Base-by-base conservation (phyloP, 768 basidiomycete species). In the Tubosaeta brunneosetosa region DNA sequence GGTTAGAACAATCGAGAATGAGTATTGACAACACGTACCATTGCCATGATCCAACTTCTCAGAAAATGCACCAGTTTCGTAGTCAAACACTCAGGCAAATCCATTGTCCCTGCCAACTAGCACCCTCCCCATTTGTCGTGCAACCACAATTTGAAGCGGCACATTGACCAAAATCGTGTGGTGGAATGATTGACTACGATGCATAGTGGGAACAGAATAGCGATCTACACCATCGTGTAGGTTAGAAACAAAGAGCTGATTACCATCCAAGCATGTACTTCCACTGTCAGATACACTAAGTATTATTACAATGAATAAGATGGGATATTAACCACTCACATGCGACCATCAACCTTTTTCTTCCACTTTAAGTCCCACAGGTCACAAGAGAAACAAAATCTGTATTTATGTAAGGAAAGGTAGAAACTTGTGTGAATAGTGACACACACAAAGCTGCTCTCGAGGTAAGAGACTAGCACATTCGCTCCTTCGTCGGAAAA, bases 41-140 rank as follows among this genome's bases (percentile, higher is more conserved):
- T 22, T 22, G 22, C 55, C 48, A 25, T 56, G 55, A 12, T 29
- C 19, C 4, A 56, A 19, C 33, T 53, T 37, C 5, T 46, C 53
- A 16, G 1, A 19, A 31, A 51, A 54, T 14, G 13, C 7, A 11
- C 52, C 52, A 10, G 27, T 45, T 12, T 46, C 38, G 9, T 48
- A 38, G 36, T 55, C 22, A 9, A 51, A 58, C 11, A 46, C 33
- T 11, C 10, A 11, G 27, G 46, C 37, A 19, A 55, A 54, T 2
- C 53, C 46, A 44, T 55, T 46, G 29, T 58, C 46, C 17, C 56
- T 53, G 7, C 56, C 44, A n/a, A 51, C 25, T n/a, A 58, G 32
- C 3, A 55, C 6, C 19, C 25, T 22, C 1, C 53, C 50, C 1
- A 29, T 37, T 19, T 48, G 12, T 1, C n/a, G 16, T 19, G 45